Percentiles rank a stretch among this genome's conserved stretches.
phyloP scores from a whole-genome alignment of 805 yeast species.

The Ogataea polymorpha region DNA sequence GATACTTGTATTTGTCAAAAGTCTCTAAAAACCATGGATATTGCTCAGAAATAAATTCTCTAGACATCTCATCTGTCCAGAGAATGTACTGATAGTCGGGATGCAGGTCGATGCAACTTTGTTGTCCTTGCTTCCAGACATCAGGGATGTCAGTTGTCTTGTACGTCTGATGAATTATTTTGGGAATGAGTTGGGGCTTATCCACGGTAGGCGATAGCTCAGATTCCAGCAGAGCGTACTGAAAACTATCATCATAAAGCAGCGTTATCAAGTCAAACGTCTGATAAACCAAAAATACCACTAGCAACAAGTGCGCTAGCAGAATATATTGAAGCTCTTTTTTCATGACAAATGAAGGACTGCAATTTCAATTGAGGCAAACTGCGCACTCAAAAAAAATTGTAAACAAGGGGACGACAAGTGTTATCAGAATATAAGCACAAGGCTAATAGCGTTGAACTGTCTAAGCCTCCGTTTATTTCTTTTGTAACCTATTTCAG shows the following conservation, averaged over 20 bases:
- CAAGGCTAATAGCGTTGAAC: not conserved
- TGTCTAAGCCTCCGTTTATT: not conserved
- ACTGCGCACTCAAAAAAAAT: conserved; percentile 2
- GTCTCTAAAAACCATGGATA: conserved; percentile 85
- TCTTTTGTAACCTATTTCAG: not conserved
- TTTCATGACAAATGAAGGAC: conserved; percentile 42
- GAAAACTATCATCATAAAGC: conserved; percentile 66
- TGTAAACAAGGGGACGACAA: not conserved
- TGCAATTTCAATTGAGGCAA: conserved; percentile 3
- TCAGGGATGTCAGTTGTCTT: conserved; percentile 77
- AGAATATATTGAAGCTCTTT: conserved; percentile 62
- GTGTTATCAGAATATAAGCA: not conserved
- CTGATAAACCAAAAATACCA: conserved; percentile 54
- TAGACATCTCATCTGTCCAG: conserved; percentile 87
- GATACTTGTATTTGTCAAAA: conserved; percentile 73
- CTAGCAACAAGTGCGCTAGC: conserved; percentile 54
- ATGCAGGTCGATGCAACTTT: conserved; percentile 71
- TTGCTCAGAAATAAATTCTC: conserved; percentile 71
- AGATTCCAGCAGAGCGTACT: conserved; percentile 57
- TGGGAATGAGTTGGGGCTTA: conserved; percentile 67
- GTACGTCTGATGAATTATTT: conserved; percentile 91
- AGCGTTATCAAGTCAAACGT: conserved; percentile 71
- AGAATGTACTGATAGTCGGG: conserved; percentile 84
- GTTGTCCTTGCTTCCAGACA: conserved; percentile 75
- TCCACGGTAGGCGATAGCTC: conserved; percentile 52